These are phyloP conservation scores for Neopestalotiopsis clavispora DNA, from an alignment of 2,329 filamentous ascomycete genomes.

Conservation along the genomic window DNA sequence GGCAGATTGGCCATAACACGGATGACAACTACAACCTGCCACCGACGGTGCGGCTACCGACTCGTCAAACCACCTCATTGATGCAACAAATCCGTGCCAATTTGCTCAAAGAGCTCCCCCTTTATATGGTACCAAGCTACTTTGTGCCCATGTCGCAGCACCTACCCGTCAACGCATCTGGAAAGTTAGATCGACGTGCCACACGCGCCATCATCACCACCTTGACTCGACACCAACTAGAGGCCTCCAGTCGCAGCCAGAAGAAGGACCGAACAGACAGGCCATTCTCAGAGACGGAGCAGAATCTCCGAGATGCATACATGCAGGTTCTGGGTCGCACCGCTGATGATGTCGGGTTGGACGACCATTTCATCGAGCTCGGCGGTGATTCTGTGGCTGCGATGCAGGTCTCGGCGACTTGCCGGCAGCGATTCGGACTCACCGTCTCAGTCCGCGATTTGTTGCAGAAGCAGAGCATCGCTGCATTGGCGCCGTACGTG, in stretches of 20 bases:
- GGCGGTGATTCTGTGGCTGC: slow-evolving; percentile 17
- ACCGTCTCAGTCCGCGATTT: neutral
- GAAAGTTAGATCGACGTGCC: slow-evolving; percentile 14
- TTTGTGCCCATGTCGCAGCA: slow-evolving; percentile 2
- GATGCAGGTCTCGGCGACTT: slow-evolving; percentile 14
- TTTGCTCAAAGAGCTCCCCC: neutral
- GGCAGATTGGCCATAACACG: no score
- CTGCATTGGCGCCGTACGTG: neutral
- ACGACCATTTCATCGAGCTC: slow-evolving; percentile 16
- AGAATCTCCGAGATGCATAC: slow-evolving; percentile 7
- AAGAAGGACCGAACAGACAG: neutral
- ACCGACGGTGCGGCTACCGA: no score
- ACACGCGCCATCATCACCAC: neutral
- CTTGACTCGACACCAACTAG: slow-evolving; percentile 7
- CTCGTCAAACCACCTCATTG: neutral
- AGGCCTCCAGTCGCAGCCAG: no score
- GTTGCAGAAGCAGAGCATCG: slow-evolving; percentile 27
- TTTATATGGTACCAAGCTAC: slow-evolving; percentile 7
- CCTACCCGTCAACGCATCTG: slow-evolving; percentile 11
- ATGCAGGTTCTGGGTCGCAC: slow-evolving; percentile 3
- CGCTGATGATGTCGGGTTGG: neutral
- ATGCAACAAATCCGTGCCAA: neutral
- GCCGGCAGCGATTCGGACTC: neutral
- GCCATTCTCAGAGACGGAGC: neutral
- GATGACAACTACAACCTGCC: no score